Percentiles rank a stretch among this genome's conserved stretches.
Evolutionary conservation across 441 rosid genomes (phyloP).

Genomic region (Erodium trifolium): DNA sequence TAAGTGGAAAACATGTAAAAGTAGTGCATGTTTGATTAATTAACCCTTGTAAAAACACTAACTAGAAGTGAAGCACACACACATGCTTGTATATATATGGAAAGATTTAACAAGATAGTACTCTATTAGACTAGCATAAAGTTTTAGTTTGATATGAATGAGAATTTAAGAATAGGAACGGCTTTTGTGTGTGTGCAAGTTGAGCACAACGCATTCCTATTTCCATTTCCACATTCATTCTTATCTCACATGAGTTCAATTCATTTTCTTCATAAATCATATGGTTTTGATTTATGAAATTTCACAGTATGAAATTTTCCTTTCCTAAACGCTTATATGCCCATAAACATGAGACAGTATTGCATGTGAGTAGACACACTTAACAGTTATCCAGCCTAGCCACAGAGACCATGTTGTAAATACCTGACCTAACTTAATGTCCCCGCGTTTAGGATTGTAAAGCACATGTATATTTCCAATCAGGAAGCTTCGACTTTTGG

Average conservation of each 20-base stretch:
- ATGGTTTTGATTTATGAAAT: no score
- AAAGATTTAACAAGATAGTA: background rate
- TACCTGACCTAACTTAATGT: constrained; percentile 93
- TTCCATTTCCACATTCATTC: background rate
- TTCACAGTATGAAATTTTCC: background rate
- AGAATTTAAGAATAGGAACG: background rate
- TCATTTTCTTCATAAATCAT: background rate
- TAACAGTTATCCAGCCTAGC: background rate
- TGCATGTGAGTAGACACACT: constrained; percentile 2
- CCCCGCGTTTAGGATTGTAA: constrained; percentile 88
- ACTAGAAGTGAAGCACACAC: background rate
- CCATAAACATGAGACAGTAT: background rate
- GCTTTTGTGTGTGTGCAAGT: background rate
- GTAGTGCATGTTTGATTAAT: no score
- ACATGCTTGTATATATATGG: background rate
- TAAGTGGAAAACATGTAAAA: no score
- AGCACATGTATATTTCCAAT: constrained; percentile 84
- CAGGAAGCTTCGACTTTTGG: constrained; percentile 40
- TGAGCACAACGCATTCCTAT: background rate
- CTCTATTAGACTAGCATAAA: background rate
- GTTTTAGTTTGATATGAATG: constrained; percentile 1
- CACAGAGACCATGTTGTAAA: constrained; percentile 1
- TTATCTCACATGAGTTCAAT: background rate
- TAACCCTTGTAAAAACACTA: background rate
- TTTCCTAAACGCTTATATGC: background rate